phyloP scores from a whole-genome alignment of 129 eudicot species.

The Centrapalus pauciflorus region DNA sequence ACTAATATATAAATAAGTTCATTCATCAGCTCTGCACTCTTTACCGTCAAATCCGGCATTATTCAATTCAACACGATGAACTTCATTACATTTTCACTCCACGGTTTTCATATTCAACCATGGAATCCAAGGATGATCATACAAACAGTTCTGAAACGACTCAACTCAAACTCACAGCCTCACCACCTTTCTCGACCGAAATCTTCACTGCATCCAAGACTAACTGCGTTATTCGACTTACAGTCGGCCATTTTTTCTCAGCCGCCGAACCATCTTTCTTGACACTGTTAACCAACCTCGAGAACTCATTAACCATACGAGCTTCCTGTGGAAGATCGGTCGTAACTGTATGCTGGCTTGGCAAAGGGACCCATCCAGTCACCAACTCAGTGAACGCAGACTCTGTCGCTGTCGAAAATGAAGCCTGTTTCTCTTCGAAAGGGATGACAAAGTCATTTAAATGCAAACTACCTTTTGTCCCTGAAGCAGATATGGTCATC shows the following conservation, averaged over 20 bases:
- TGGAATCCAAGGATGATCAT: neutral
- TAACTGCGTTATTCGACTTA: constrained; percentile 59
- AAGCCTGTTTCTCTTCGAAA: constrained; percentile 44
- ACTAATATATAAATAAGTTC: neutral
- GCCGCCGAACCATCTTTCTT: constrained; percentile 35
- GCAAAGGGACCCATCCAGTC: constrained; percentile 44
- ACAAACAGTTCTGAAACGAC: neutral
- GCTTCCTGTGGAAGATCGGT: constrained; percentile 74
- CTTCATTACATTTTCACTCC: neutral
- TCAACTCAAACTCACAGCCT: constrained; percentile 29
- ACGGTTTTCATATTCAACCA: neutral
- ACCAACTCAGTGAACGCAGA: constrained; percentile 33
- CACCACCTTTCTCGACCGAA: constrained; percentile 62
- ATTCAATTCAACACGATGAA: neutral
- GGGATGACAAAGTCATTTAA: constrained; percentile 59
- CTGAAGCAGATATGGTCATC: constrained; percentile 42
- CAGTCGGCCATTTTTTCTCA: constrained; percentile 56
- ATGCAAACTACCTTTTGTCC: constrained; percentile 55
- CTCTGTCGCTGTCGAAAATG: constrained; percentile 29
- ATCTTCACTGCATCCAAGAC: constrained; percentile 68
- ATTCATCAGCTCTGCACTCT: neutral
- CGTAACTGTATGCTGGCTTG: constrained; percentile 42
- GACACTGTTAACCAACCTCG: constrained; percentile 41
- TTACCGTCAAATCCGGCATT: neutral
- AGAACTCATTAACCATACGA: constrained; percentile 36